Evolutionary conservation across 768 basidiomycete genomes (phyloP), one percentile per base, ranked within the genome.

Genomic region (Coprinopsis strossmayeri): DNA sequence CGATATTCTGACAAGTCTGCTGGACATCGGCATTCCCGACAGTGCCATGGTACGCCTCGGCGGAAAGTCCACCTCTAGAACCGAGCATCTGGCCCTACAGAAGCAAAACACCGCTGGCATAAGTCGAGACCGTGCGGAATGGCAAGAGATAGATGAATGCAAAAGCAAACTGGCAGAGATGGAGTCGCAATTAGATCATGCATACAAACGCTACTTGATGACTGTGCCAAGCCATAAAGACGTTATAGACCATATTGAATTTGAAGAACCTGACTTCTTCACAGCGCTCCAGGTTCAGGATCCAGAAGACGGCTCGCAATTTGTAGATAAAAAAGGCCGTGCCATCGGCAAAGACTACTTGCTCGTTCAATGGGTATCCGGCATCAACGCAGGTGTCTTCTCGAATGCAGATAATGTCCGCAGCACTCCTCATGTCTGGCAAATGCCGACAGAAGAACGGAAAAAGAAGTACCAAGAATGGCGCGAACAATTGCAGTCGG

Each of bases 1-100:
- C 52, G 78, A 84, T 44, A 81, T 87, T 47, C 68, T 87, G 3
- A 75, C 78, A 20, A 77, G 81, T 46, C 71, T 87, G 1, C 57
- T 86, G 1, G 68, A 71, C 17, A 79, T 80, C 25, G 82, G 80
- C 0, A 83, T 87, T 2, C 72, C 76, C 1, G 35, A 52, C 0
- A 9, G 37, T 0, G 67, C 61, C 25, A 76, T 87, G 45, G 76
- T 84, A 26, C 74, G 84, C 0, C 64, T 87, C 0, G 76, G 76
- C 4, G 74, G 83, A 9, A 83, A 84, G 52, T 72, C 74, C 0
- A 78, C 74, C 2, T 0, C 64, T 0, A 54, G 65, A 0, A 81
- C 81, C 0, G 72, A 72, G 34, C 60, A 65, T 0, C 61, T 85
- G 21, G 56, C 68, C 3, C 58, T 85, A 2, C 63, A 62, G 5